These are phyloP conservation scores for Madurella mycetomatis DNA, from an alignment of 2,329 filamentous ascomycete species.

Conservation along the genomic window DNA sequence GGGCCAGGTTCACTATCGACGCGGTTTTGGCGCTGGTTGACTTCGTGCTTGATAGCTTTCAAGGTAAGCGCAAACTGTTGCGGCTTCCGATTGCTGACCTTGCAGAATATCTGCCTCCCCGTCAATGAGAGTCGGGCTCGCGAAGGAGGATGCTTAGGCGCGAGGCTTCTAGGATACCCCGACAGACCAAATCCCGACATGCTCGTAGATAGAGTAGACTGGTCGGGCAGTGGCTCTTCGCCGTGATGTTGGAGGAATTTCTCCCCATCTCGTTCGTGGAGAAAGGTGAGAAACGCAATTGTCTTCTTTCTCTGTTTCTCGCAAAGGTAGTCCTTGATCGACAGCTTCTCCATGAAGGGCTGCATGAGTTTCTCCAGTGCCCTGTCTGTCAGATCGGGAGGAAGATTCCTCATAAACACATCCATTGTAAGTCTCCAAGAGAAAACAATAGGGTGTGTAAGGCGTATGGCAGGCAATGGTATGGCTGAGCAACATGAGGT, in stretches of 20 bases:
- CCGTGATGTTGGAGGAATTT: conserved; percentile 39
- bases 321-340: conserved; percentile 41
- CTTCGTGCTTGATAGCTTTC: conserved; percentile 19
- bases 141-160: neutral
- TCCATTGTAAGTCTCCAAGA: conserved; percentile 36
- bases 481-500: too few relatives aligned
- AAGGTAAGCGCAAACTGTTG: conserved; percentile 17
- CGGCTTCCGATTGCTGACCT: conserved; percentile 15
- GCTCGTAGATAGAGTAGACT: neutral
- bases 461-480: too few relatives aligned
- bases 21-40: conserved; percentile 12
- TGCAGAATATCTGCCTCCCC: conserved; percentile 30
- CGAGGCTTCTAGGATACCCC: too few relatives aligned
- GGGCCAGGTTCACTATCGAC: neutral
- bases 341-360: conserved; percentile 37
- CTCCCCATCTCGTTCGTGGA: conserved; percentile 35
- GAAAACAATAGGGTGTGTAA: too few relatives aligned
- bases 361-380: conserved; percentile 37
- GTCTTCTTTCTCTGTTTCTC: conserved; percentile 37
- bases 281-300: conserved; percentile 42
- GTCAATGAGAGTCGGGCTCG: conserved; percentile 30
- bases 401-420: conserved; percentile 42
- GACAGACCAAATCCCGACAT: neutral
- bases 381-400: conserved; percentile 36
- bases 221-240: neutral